Base-by-base conservation (phyloP, 2,329 filamentous ascomycete genomes). In the Trichoderma harzianum region DNA sequence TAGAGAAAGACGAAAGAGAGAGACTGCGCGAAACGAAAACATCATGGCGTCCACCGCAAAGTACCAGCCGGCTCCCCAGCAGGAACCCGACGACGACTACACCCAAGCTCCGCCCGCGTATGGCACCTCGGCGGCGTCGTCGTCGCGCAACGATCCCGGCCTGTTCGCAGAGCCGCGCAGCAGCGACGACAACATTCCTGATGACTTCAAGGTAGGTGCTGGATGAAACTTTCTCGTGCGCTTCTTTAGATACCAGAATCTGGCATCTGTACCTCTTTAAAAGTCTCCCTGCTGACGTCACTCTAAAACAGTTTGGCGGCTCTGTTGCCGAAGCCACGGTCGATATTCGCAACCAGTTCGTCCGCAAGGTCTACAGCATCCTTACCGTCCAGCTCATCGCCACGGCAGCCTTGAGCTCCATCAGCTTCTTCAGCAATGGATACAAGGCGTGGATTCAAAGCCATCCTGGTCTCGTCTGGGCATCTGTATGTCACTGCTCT, bases 291-390 rank as follows among this genome's bases (percentile, higher is more conserved):
- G 26, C 62, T 68, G 55, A 72, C 66, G 70, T 53, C 63, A 73
- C 57, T 51, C 43, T 53, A 24, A 55, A 43, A 36, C 79, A 94
- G 93, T 98, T 97, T 79, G 96, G 95, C 77, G 95, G 94, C 74
- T 94, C 92, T 21, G 95, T 98, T 72, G 92, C 95, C 76, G 96
- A 98, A 85, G 95, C 93, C 61, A 97, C 95, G 24, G 87, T 98
- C 79, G 94, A 97, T 78, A 97, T 99, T 80, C 93, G 95, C 77
- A 97, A 98, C 90, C 93, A 96, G 83, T 99, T 98, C 82, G 88
- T 97, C 77, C 92, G 95, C 83, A 98, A 98, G 86, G 96, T 99
- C 80, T 99, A 99, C 84, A 92, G 94, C 72, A 99, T 99, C 82
- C 87, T 99, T 84, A 97, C 96, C n/a, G 90, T 94, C 66, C 96